Evolutionary conservation across 2,329 filamentous ascomycete genomes (phyloP).

Genomic region (Fusarium nanum): DNA sequence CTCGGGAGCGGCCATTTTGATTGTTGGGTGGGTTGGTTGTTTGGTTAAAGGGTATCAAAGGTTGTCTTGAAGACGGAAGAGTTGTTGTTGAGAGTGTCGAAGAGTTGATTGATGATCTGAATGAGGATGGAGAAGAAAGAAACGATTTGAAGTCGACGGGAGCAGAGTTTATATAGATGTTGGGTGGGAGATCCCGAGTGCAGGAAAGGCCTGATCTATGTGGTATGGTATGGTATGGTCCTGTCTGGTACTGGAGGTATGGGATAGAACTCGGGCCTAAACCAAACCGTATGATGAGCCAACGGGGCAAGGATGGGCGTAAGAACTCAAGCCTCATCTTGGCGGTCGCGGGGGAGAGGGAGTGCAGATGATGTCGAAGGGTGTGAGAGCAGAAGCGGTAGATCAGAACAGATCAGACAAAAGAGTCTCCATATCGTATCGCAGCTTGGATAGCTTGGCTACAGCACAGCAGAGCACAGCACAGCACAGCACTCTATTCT

Average conservation of each 20-base stretch:
- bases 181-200: slow-evolving; percentile 34
- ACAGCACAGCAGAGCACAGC: neutral
- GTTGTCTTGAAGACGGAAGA: slow-evolving; percentile 40
- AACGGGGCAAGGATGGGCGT: slow-evolving; percentile 42
- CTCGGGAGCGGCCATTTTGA: slow-evolving; percentile 51
- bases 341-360: slow-evolving; percentile 44
- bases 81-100: slow-evolving; percentile 35
- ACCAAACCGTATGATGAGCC: slow-evolving; percentile 47
- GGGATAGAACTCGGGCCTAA: slow-evolving; percentile 40
- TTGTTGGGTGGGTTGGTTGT: slow-evolving; percentile 26
- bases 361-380: slow-evolving; percentile 28
- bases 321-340: slow-evolving; percentile 43
- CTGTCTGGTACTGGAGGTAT: slow-evolving; percentile 23
- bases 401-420: slow-evolving; percentile 33
- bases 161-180: slow-evolving; percentile 47
- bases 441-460: neutral
- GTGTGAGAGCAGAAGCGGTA: slow-evolving; percentile 29
- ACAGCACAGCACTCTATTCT: slow-evolving; percentile 2
- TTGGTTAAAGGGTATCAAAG: slow-evolving; percentile 38
- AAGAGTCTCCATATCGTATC: neutral
- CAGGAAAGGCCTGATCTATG: slow-evolving; percentile 32
- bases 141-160: slow-evolving; percentile 36
- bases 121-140: slow-evolving; percentile 46
- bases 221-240: slow-evolving; percentile 16
- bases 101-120: slow-evolving; percentile 45